Percentiles rank a stretch among this genome's conserved stretches.
Conservation (phyloP, 1,284 basidiomycete species). For the Peniophora sp. region DNA sequence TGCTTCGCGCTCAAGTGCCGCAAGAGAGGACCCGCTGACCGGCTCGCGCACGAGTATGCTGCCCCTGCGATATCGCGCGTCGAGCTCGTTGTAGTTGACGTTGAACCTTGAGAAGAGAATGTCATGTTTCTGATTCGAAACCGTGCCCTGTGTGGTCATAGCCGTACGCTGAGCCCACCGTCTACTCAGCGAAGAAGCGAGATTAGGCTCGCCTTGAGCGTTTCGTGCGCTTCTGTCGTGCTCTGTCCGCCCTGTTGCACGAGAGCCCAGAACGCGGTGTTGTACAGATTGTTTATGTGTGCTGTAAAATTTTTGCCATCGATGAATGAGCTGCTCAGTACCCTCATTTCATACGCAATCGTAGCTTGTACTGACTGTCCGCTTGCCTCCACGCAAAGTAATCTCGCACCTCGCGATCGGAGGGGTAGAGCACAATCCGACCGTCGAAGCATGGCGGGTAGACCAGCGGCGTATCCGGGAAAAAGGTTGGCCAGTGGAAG, state of each 20-base stretch:
- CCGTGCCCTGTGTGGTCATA: conserved; percentile 59
- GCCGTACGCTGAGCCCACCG: background rate
- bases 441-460: conserved; percentile 94
- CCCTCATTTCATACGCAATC: background rate
- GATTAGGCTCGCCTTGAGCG: conserved; percentile 48
- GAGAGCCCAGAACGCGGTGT: conserved; percentile 93
- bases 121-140: conserved; percentile 87
- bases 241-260: conserved; percentile 74
- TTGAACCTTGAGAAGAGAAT: conserved; percentile 77
- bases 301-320: conserved; percentile 44
- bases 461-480: conserved; percentile 62
- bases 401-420: conserved; percentile 67
- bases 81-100: conserved; percentile 83
- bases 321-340: background rate
- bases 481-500: conserved; percentile 76
- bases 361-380: conserved; percentile 64
- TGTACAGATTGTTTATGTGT: conserved; percentile 98
- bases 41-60: conserved; percentile 72
- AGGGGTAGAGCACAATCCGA: conserved; percentile 81
- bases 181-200: background rate
- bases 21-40: conserved; percentile 14
- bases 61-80: conserved; percentile 78
- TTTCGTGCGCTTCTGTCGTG: conserved; percentile 76
- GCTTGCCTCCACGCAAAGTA: conserved; percentile 96
- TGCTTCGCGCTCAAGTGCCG: background rate